phyloP scores from a whole-genome alignment of 768 basidiomycete species.

The Auricularia sp. region DNA sequence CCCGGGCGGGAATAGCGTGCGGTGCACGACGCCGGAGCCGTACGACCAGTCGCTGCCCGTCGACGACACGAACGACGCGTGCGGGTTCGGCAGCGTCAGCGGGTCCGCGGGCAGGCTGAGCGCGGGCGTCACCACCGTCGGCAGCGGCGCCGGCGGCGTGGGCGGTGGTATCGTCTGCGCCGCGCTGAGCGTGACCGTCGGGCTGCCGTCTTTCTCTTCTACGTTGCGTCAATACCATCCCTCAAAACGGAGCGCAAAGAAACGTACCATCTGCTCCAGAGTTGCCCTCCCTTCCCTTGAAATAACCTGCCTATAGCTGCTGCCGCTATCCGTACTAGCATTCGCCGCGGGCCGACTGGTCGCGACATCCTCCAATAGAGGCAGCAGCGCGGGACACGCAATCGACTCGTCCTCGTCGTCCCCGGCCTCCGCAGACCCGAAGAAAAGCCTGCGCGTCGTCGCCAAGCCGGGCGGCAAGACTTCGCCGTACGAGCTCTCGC shows the following conservation, averaged over 20 bases:
- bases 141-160: not conserved
- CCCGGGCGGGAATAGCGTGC: not conserved
- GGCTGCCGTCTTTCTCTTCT: not conserved
- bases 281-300: not conserved
- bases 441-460: not conserved
- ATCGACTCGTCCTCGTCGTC: not conserved
- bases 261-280: too few species aligned
- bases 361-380: not conserved
- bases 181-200: not conserved
- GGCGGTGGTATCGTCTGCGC: not conserved
- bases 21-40: not conserved
- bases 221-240: too few species aligned
- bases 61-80: not conserved
- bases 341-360: not conserved
- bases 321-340: not conserved
- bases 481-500: not conserved
- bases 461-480: not conserved
- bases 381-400: not conserved
- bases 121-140: not conserved
- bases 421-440: not conserved
- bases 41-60: not conserved
- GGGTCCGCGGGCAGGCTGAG: not conserved
- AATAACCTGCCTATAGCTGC: not conserved
- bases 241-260: too few species aligned
- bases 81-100: not conserved